Base-by-base conservation (phyloP, 768 basidiomycete genomes). In the Boletus rubescentipes region DNA sequence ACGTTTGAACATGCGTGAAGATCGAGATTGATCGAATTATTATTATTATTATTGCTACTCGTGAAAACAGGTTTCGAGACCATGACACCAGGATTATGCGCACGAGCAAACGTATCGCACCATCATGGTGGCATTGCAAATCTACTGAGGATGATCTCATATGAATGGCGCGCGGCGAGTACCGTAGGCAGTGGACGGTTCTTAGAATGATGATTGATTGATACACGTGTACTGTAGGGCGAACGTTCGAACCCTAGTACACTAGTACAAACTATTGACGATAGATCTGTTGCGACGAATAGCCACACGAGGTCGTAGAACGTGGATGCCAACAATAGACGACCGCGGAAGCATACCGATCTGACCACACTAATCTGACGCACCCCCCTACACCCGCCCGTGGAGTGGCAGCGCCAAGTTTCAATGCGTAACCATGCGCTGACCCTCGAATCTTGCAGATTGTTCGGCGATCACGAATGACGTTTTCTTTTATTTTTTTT, bases 211-310 rank as follows among this genome's bases (percentile, higher is more conserved):
- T 20, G 55, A 49, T 37, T 20, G 55, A 49, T 37, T 31, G 53
- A 64, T 53, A 31, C 61, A 64, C 61, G 61, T 63, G 61, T 57
- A 14, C 11, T 5, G 46, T 30, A 52, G 30, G 51, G 31, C 15
- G 47, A 61, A 46, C 47, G 59, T 46, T 49, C 14, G 40, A 29
- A 47, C 58, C 46, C 58, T 60, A 2, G 32, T n/a, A 30, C 31
- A 32, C n/a, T n/a, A n/a, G 7, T n/a, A 30, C 31, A 32, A 29
- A 38, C 40, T 3, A 12, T 23, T 16, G 21, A 46, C 40, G 30
- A 35, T 36, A 48, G 43, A 51, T 26, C 54, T 2, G 30, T 46
- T 52, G 18, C n/a, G 35, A 60, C 45, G 48, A 56, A 48, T 43
- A 18, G 29, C 29, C 31, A 45, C 35, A 49, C 45, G 40, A 15